phyloP scores from a whole-genome alignment of 2,329 filamentous ascomycete genomes.

The Colletotrichum sidae region DNA sequence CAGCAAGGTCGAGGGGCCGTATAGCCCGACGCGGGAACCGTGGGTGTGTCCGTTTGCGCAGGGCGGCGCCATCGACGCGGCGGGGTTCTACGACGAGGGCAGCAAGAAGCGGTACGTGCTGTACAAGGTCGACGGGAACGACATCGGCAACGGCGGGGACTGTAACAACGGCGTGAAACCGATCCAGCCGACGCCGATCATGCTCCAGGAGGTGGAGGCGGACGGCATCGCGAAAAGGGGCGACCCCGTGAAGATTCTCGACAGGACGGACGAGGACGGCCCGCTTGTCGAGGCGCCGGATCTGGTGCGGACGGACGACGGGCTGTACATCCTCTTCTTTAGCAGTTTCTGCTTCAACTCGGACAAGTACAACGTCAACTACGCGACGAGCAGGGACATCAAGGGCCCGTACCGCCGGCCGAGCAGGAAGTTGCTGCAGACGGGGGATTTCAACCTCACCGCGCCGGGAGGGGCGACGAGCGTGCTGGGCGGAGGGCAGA shows the following conservation, averaged over 20 bases:
- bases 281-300: constrained; percentile 72
- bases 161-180: constrained; percentile 58
- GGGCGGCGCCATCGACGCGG: constrained; percentile 73
- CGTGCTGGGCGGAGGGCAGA: constrained; percentile 42
- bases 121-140: constrained; percentile 77
- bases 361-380: constrained; percentile 68
- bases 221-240: constrained; percentile 67
- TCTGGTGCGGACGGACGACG: constrained; percentile 57
- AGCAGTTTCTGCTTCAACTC: constrained; percentile 69
- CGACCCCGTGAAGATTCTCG: constrained; percentile 58
- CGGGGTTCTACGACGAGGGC: constrained; percentile 67
- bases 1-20: constrained; percentile 61
- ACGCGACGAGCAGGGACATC: constrained; percentile 59
- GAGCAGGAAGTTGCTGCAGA: constrained; percentile 47
- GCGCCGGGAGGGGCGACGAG: constrained; percentile 56
- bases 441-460: constrained; percentile 51
- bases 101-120: constrained; percentile 66
- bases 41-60: constrained; percentile 63
- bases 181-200: constrained; percentile 62
- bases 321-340: constrained; percentile 71
- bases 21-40: constrained; percentile 57
- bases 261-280: constrained; percentile 58
- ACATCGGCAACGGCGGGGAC: constrained; percentile 55
- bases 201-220: constrained; percentile 63
- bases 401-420: constrained; percentile 52